Conservation (phyloP, 2,329 filamentous ascomycete species). For the Penicillium sp. region DNA sequence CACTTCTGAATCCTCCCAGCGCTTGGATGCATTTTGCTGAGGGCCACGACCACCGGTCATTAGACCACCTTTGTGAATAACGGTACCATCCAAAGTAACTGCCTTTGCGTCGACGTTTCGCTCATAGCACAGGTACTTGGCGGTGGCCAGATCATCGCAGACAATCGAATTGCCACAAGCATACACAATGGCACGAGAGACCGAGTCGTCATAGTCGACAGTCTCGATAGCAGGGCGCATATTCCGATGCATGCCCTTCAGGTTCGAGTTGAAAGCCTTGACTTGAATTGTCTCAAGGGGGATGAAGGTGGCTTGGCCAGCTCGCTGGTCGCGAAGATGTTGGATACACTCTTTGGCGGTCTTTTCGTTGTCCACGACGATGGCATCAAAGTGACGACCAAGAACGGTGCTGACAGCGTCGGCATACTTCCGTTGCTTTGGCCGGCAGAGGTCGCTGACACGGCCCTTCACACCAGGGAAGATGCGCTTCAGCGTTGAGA, state of each 20-base stretch:
- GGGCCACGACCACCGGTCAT: conserved; percentile 94
- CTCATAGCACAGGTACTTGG: conserved; percentile 87
- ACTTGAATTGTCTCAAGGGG: conserved; percentile 98
- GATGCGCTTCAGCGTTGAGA: conserved; percentile 83
- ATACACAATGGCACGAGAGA: conserved; percentile 92
- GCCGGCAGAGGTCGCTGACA: conserved; percentile 88
- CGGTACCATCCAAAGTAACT: conserved; percentile 90
- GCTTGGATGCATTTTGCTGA: conserved; percentile 70
- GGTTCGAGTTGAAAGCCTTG: conserved; percentile 82
- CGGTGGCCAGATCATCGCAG: conserved; percentile 83
- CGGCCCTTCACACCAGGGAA: conserved; percentile 91
- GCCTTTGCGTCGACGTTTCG: conserved; percentile 87
- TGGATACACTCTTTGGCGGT: conserved; percentile 92
- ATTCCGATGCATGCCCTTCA: conserved; percentile 85
- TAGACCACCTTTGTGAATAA: conserved; percentile 93
- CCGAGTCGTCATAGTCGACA: conserved; percentile 85
- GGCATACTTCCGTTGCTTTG: conserved; percentile 96
- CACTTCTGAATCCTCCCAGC: conserved; percentile 88
- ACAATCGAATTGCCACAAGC: conserved; percentile 95
- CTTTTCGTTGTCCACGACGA: conserved; percentile 94
- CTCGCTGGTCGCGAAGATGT: conserved; percentile 87
- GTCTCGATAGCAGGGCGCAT: conserved; percentile 91
- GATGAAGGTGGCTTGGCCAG: conserved; percentile 89
- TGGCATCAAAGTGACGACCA: conserved; percentile 89
- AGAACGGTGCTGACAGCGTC: conserved; percentile 91